Conservation (phyloP, 345 rosid genomes). For the Brassica rapa region DNA sequence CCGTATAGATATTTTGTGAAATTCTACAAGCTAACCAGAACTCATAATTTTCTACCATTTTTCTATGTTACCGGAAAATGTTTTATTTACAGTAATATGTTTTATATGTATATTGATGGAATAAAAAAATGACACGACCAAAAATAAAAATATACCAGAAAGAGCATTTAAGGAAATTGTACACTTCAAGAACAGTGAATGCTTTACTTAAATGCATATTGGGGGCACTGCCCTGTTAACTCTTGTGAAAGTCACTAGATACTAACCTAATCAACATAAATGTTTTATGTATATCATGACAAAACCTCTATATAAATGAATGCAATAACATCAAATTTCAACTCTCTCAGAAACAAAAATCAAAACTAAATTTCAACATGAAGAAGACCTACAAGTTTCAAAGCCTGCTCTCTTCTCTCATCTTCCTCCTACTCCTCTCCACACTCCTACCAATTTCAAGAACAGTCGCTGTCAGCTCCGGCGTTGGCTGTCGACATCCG, state of each 20-base stretch:
- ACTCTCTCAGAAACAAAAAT: conserved; percentile 1
- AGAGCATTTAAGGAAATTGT: conserved; percentile 37
- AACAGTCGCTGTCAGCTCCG: neutral
- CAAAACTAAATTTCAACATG: conserved; percentile 21
- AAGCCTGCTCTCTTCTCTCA: conserved; percentile 26
- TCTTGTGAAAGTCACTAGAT: conserved; percentile 31
- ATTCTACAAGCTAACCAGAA: neutral
- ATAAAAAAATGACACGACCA: neutral
- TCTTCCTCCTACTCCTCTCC: conserved; percentile 17
- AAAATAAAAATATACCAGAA: neutral
- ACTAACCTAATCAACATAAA: neutral
- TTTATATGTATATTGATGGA: neutral
- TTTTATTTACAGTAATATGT: no score
- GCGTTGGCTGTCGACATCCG: conserved; percentile 29
- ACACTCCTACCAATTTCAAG: conserved; percentile 5
- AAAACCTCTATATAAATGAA: conserved; percentile 28
- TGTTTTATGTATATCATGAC: neutral
- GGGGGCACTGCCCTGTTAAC: conserved; percentile 26
- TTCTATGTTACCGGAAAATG: no score
- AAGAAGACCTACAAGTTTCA: conserved; percentile 32
- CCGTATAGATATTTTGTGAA: neutral
- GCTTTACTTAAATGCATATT: conserved; percentile 30
- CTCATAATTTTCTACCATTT: neutral
- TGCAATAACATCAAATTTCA: conserved; percentile 11
- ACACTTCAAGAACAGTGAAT: conserved; percentile 41